These are phyloP conservation scores for Glycine tomentella DNA, from an alignment of 306 rosid genomes.

Conservation along the genomic window DNA sequence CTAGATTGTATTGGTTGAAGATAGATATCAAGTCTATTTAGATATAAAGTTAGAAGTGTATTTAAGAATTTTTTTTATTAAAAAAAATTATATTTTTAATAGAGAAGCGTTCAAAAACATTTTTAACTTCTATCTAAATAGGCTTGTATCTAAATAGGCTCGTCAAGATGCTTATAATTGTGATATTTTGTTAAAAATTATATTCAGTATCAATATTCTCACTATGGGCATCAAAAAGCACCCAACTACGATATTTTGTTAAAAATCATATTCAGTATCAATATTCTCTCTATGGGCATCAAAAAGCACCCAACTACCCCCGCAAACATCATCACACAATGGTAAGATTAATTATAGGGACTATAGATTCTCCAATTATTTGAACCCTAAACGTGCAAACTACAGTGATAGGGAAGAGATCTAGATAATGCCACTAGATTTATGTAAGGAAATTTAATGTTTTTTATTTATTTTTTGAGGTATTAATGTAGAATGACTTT, in stretches of 20 bases:
- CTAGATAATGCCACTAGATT: background rate
- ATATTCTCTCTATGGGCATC: background rate
- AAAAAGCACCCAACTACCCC: conserved; percentile 1
- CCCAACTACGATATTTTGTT: conserved; percentile 25
- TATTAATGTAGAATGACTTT: background rate
- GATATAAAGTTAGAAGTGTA: too few relatives aligned
- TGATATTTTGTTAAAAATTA: conserved; percentile 28
- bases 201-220: conserved; percentile 15
- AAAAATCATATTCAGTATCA: conserved; percentile 5
- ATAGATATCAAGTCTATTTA: too few relatives aligned
- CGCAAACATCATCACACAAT: background rate
- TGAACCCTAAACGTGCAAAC: conserved; percentile 25
- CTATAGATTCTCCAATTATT: conserved; percentile 34
- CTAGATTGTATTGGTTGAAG: conserved; percentile 8
- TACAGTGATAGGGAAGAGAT: background rate
- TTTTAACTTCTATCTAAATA: too few relatives aligned
- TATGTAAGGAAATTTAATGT: background rate
- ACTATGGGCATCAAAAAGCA: background rate
- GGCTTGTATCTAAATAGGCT: too few relatives aligned
- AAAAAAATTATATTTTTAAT: too few relatives aligned
- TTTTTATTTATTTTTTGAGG: background rate
- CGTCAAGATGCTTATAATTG: conserved; percentile 13
- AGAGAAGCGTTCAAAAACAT: too few relatives aligned
- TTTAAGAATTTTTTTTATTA: too few relatives aligned
- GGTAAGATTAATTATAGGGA: background rate